A percentile compares a stretch with the other conserved stretches of the same genome.
Evolutionary conservation across 2,329 filamentous ascomycete species (phyloP).

Genomic region (Stenocarpella maydis): DNA sequence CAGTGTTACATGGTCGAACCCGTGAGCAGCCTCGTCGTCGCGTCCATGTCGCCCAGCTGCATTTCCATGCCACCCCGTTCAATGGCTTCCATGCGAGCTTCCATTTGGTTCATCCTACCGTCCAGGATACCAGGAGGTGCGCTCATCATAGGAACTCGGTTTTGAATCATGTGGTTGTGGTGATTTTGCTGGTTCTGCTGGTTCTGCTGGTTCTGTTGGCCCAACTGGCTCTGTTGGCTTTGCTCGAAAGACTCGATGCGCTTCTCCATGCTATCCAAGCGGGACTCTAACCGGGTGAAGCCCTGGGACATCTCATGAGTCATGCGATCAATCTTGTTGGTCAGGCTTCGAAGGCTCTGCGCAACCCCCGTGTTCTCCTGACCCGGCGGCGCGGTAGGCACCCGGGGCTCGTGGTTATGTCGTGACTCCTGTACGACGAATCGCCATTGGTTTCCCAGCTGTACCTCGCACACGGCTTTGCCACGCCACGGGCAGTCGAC

Average conservation of each 20-base stretch:
- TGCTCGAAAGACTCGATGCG: slow-evolving; percentile 61
- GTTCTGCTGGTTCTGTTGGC: slow-evolving; percentile 29
- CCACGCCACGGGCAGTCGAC: slow-evolving; percentile 70
- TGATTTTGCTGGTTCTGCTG: slow-evolving; percentile 33
- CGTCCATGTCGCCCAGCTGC: slow-evolving; percentile 50
- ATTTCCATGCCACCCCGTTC: slow-evolving; percentile 49
- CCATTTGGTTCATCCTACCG: slow-evolving; percentile 45
- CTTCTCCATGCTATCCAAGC: slow-evolving; percentile 60
- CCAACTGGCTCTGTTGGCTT: slow-evolving; percentile 37
- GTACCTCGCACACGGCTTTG: slow-evolving; percentile 70
- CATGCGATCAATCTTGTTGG: slow-evolving; percentile 67
- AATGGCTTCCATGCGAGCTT: slow-evolving; percentile 49
- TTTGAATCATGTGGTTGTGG: slow-evolving; percentile 36
- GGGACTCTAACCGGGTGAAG: slow-evolving; percentile 58
- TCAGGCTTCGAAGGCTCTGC: slow-evolving; percentile 65
- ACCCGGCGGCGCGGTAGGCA: slow-evolving; percentile 61
- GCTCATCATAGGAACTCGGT: slow-evolving; percentile 39
- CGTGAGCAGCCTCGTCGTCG: slow-evolving; percentile 45
- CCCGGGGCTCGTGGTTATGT: slow-evolving; percentile 68
- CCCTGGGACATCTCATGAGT: slow-evolving; percentile 64
- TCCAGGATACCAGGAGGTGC: slow-evolving; percentile 31
- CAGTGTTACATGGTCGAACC: slow-evolving; percentile 45
- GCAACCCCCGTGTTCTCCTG: slow-evolving; percentile 66
- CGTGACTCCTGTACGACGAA: slow-evolving; percentile 67
- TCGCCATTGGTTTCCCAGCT: slow-evolving; percentile 70